These are phyloP conservation scores for Amaranthus tricolor DNA, from an alignment of 179 eudicot genomes.

Conservation along the genomic window DNA sequence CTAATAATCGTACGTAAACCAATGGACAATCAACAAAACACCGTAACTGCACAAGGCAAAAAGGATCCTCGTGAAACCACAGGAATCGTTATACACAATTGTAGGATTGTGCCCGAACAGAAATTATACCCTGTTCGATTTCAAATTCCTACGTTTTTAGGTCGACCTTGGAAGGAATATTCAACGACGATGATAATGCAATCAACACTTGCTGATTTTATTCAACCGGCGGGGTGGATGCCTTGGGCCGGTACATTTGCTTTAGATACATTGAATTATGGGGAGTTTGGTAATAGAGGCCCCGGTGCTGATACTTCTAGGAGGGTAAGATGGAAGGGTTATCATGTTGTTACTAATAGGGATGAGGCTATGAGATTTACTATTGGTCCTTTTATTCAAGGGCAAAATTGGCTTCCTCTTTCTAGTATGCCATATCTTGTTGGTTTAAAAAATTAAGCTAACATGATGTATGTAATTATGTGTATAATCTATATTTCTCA, in stretches of 20 bases:
- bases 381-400: conserved; percentile 40
- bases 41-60: conserved; percentile 69
- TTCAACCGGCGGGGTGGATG: conserved; percentile 67
- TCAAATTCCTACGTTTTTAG: conserved; percentile 41
- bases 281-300: conserved; percentile 55
- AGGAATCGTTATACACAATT: conserved; percentile 67
- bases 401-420: conserved; percentile 36
- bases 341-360: conserved; percentile 31
- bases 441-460: conserved; percentile 30
- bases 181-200: conserved; percentile 61
- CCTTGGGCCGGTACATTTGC: conserved; percentile 45
- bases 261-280: conserved; percentile 32
- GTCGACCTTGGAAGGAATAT: conserved; percentile 69
- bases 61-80: conserved; percentile 31
- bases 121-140: conserved; percentile 34
- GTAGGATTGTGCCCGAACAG: conserved; percentile 55
- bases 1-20: conserved; percentile 49
- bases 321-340: conserved; percentile 47
- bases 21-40: conserved; percentile 45
- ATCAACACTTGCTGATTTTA: conserved; percentile 47
- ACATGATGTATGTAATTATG: not conserved
- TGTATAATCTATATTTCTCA: too few relatives aligned
- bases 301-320: conserved; percentile 39
- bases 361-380: conserved; percentile 42
- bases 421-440: conserved; percentile 37